Percentiles rank a stretch among this genome's conserved stretches.
Conservation (phyloP, 768 basidiomycete genomes). For the Pleurotus sapidus region DNA sequence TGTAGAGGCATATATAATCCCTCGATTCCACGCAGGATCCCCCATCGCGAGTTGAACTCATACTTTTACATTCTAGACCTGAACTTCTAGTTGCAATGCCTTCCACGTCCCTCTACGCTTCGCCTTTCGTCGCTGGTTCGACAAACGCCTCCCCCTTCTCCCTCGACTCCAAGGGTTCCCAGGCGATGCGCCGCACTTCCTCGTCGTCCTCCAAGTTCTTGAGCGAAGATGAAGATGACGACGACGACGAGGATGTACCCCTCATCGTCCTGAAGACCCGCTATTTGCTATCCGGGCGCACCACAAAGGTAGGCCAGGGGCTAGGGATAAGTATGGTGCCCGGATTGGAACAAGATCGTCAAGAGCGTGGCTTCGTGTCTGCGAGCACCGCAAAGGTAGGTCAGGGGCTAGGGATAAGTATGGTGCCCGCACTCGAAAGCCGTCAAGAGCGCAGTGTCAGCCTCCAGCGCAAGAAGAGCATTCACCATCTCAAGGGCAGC, state of each 20-base stretch:
- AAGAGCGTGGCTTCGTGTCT: neutral
- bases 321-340: neutral
- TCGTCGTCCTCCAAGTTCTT: neutral
- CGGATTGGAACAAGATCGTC: too few species aligned
- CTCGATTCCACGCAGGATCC: too few species aligned
- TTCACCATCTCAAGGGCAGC: neutral
- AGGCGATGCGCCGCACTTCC: neutral
- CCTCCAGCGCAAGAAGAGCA: neutral
- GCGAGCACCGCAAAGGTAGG: neutral
- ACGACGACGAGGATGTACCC: neutral
- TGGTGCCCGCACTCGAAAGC: neutral
- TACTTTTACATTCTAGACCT: too few species aligned
- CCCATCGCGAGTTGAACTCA: too few species aligned
- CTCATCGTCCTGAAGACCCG: neutral
- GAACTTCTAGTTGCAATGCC: too few species aligned
- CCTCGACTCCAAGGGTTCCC: neutral
- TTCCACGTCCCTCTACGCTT: neutral
- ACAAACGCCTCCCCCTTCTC: neutral
- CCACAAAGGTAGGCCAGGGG: neutral
- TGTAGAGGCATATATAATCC: too few species aligned
- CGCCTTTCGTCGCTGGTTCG: neutral
- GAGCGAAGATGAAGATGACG: neutral
- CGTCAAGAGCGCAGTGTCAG: too few species aligned
- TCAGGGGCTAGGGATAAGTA: neutral
- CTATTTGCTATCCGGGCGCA: neutral